Base-by-base conservation (phyloP, 2,329 filamentous ascomycete genomes). In the Fusarium sp. region DNA sequence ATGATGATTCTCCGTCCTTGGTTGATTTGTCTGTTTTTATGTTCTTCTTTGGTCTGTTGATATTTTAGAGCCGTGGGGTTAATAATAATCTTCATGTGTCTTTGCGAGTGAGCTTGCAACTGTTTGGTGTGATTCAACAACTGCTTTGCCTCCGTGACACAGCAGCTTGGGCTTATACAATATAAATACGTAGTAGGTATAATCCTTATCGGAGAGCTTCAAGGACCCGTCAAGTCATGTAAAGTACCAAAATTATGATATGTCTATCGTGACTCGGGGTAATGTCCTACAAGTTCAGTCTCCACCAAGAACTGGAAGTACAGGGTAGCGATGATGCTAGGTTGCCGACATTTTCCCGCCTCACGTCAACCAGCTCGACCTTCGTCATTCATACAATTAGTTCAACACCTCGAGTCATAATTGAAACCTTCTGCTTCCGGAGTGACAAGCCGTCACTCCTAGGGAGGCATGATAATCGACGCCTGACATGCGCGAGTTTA, bases 401-500 rank as follows among this genome's bases (percentile, higher is more conserved):
- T 25, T 29, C 27, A 22, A 57, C 52, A 44, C 45, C 31, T 13
- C 10, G 36, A 49, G 29, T 22, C 58, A 27, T 7, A 45, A 45
- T 44, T 42, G 18, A 46, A 46, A 57, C 20, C 22, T 27, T 50
- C 20, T 61, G 58, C 70, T 73, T 73, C 70, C 70, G 54, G 66
- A 71, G 70, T 67, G 66, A 64, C 54, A 38, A 45, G 4, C 13
- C 11, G 45, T 71, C 62, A 41, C 70, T 71, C 39, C 22, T 41
- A 41, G 60, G 68, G 62, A 74, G 75, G 78, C 71, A 81, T 80
- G 79, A 71, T 57, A 70, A 79, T 62, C 49, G 62, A 56, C 64
- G 69, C 73, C 70, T 79, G 78, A 84, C 59, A 98, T 98, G 95
- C 91, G 96, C 85, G 92, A 95, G 84, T 98, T 97, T 86, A 97